Conservation (phyloP, 441 rosid species). For the Adansonia gregorii region DNA sequence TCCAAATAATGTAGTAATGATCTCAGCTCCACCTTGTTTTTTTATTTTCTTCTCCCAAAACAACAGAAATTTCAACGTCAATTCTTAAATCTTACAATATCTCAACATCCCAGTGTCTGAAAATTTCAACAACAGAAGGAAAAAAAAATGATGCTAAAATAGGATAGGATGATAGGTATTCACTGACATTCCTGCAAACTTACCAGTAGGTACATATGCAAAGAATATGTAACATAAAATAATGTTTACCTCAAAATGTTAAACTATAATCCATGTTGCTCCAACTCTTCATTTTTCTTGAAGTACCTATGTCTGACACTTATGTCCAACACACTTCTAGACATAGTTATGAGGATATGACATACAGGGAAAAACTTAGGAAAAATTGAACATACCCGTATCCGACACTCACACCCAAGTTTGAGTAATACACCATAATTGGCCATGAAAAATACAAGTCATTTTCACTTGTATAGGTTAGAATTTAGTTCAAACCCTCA, state of each 20-base stretch:
- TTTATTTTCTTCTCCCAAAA: neutral
- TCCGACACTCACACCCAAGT: too few relatives aligned
- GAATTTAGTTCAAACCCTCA: conserved; percentile 8
- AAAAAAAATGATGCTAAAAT: neutral
- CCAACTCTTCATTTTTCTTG: too few relatives aligned
- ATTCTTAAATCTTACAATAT: neutral
- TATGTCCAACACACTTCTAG: too few relatives aligned
- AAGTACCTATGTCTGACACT: too few relatives aligned
- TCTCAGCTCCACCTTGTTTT: neutral
- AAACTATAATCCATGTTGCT: neutral
- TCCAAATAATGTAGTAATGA: neutral
- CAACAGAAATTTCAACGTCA: neutral
- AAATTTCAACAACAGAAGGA: neutral
- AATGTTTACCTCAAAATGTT: neutral
- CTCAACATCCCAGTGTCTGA: neutral
- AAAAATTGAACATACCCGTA: too few relatives aligned
- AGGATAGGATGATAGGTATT: neutral
- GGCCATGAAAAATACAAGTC: neutral
- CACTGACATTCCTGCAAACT: neutral
- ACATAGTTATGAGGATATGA: too few relatives aligned
- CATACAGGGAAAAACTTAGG: too few relatives aligned
- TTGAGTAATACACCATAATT: too few relatives aligned
- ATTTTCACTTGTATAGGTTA: neutral
- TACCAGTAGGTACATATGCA: neutral
- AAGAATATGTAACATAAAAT: neutral